Conservation (phyloP, 768 basidiomycete genomes). For the Boletus pseudopeckii region DNA sequence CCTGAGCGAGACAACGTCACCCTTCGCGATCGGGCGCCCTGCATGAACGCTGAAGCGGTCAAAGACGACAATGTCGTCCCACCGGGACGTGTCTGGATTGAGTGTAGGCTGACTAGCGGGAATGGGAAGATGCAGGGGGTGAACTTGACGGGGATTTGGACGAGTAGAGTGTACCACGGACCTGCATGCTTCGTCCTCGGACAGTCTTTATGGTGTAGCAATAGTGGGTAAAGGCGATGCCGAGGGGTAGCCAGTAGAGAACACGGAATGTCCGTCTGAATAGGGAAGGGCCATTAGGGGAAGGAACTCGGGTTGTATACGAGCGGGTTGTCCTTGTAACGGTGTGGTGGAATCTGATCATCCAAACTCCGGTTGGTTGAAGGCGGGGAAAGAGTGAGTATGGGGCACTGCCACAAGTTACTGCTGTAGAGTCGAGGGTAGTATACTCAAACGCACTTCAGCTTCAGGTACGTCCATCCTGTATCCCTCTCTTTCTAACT, state of each 20-base stretch:
- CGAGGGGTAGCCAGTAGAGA: slow-evolving; percentile 59
- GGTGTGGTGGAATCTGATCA: not conserved
- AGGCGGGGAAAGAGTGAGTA: too few relatives aligned
- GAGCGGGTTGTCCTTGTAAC: not conserved
- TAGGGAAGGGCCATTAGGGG: not conserved
- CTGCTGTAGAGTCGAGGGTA: too few relatives aligned
- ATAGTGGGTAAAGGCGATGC: slow-evolving; percentile 45
- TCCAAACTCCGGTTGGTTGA: not conserved
- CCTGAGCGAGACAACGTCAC: slow-evolving; percentile 67
- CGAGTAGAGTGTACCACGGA: slow-evolving; percentile 23
- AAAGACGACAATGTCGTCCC: slow-evolving; percentile 63
- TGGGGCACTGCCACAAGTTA: too few relatives aligned
- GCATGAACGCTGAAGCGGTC: slow-evolving; percentile 45
- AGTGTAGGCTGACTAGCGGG: slow-evolving; percentile 60
- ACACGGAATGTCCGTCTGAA: slow-evolving; percentile 15
- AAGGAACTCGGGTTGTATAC: not conserved
- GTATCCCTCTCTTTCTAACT: not conserved
- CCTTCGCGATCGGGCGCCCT: slow-evolving; percentile 41
- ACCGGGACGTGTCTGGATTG: slow-evolving; percentile 64
- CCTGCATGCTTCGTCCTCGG: slow-evolving; percentile 73
- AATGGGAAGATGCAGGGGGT: not conserved
- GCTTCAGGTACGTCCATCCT: not conserved
- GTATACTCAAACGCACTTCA: too few relatives aligned
- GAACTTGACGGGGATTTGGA: not conserved
- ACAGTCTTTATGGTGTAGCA: slow-evolving; percentile 53